phyloP scores from a whole-genome alignment of 345 rosid genomes.

The Eucalyptus pauciflora region DNA sequence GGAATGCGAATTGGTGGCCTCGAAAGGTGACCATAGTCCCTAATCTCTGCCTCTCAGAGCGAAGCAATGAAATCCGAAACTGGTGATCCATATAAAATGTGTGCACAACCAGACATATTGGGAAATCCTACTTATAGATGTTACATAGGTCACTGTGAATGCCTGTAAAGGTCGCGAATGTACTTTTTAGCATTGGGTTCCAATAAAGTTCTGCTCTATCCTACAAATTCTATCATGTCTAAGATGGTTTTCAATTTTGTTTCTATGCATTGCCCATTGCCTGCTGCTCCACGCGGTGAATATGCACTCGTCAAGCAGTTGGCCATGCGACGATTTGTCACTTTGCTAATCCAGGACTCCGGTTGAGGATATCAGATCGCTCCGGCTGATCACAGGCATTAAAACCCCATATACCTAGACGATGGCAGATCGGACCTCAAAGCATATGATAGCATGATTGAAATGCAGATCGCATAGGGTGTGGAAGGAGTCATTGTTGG shows the following conservation, averaged over 20 bases:
- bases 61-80: constrained; percentile 69
- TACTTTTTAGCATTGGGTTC: background rate
- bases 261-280: background rate
- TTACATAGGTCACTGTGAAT: background rate
- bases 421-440: constrained; percentile 96
- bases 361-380: constrained; percentile 50
- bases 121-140: background rate
- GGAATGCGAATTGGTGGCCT: constrained; percentile 35
- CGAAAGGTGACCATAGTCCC: constrained; percentile 61
- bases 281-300: background rate
- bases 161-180: background rate
- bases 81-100: constrained; percentile 10
- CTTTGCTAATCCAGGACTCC: constrained; percentile 36
- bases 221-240: background rate
- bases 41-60: constrained; percentile 69
- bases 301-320: background rate
- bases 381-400: constrained; percentile 76
- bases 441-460: constrained; percentile 67
- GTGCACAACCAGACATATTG: background rate
- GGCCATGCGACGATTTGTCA: background rate
- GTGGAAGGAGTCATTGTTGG: constrained; percentile 80
- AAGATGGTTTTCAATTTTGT: background rate
- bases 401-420: constrained; percentile 81
- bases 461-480: constrained; percentile 53
- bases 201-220: background rate